A percentile compares a stretch with the other conserved stretches of the same genome.
These are phyloP conservation scores for Colletotrichum orbiculare DNA, from an alignment of 2,329 filamentous ascomycete genomes.

Conservation along the genomic window DNA sequence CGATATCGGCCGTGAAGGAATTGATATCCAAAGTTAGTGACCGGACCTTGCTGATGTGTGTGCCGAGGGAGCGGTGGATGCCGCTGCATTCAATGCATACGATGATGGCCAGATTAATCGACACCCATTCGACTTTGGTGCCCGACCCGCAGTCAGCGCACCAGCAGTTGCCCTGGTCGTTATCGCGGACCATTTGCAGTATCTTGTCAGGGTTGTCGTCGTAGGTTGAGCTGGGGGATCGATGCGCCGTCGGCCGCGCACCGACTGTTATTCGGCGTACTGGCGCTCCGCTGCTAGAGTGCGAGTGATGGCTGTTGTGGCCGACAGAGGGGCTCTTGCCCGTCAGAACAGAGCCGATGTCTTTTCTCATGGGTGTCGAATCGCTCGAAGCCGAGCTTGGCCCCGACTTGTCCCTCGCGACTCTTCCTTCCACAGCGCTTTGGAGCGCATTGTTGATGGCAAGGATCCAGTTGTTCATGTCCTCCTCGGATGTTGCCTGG, in stretches of 20 bases:
- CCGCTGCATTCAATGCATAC: slow-evolving; percentile 98
- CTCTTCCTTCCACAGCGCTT: slow-evolving; percentile 89
- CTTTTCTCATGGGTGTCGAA: slow-evolving; percentile 74
- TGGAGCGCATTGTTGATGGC: slow-evolving; percentile 98
- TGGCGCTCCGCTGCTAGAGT: slow-evolving; percentile 66
- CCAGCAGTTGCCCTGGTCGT: slow-evolving; percentile 91
- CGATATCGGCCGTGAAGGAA: slow-evolving; percentile 96
- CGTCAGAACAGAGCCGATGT: slow-evolving; percentile 92
- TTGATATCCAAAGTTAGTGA: slow-evolving; percentile 95
- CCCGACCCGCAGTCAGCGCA: slow-evolving; percentile 95
- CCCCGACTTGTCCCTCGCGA: slow-evolving; percentile 65
- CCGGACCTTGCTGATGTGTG: slow-evolving; percentile 96
- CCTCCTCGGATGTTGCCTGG: slow-evolving; percentile 96
- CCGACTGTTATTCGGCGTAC: slow-evolving; percentile 91
- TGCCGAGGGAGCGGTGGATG: slow-evolving; percentile 94
- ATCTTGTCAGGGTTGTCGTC: slow-evolving; percentile 89
- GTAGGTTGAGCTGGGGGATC: slow-evolving; percentile 75
- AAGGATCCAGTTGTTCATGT: slow-evolving; percentile 96
- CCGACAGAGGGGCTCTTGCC: slow-evolving; percentile 85
- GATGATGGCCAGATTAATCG: slow-evolving; percentile 95
- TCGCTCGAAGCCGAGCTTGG: slow-evolving; percentile 54
- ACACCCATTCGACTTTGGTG: slow-evolving; percentile 97
- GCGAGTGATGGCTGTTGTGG: slow-evolving; percentile 62
- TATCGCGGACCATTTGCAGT: slow-evolving; percentile 86
- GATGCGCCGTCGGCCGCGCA: slow-evolving; percentile 79